phyloP scores from a whole-genome alignment of 495 filamentous ascomycete species.

The Pyronema domesticum region DNA sequence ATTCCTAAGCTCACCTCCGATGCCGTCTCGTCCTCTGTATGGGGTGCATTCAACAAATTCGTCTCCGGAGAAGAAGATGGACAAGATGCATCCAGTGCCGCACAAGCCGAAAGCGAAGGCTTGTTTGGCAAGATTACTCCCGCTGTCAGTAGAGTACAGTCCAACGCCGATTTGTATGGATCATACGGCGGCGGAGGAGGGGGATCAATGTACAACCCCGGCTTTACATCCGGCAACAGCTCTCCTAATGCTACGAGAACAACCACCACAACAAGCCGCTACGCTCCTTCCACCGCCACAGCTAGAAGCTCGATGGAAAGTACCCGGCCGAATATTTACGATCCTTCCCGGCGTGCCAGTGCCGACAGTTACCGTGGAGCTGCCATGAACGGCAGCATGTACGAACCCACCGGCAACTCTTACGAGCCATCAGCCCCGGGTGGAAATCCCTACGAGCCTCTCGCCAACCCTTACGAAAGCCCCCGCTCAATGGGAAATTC shows the following conservation, averaged over 20 bases:
- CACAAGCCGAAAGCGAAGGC: slow-evolving; percentile 39
- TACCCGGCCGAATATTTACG: not conserved
- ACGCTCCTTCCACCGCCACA: slow-evolving; percentile 3
- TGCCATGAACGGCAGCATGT: slow-evolving; percentile 6
- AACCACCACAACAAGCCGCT: not conserved
- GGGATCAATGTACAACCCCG: not conserved
- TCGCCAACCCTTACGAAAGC: slow-evolving; percentile 10
- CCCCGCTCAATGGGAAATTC: slow-evolving; percentile 1
- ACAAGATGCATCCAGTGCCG: slow-evolving; percentile 34
- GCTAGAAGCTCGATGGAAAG: slow-evolving; percentile 9
- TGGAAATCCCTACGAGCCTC: slow-evolving; percentile 5
- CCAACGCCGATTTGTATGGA: slow-evolving; percentile 58
- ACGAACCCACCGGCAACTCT: slow-evolving; percentile 10
- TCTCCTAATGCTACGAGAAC: slow-evolving; percentile 8
- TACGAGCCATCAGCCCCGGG: slow-evolving; percentile 5
- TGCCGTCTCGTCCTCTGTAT: slow-evolving; percentile 73
- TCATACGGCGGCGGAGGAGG: slow-evolving; percentile 6
- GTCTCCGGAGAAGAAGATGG: slow-evolving; percentile 77
- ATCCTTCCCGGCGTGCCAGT: slow-evolving; percentile 11
- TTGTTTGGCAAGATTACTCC: slow-evolving; percentile 71
- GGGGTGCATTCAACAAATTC: slow-evolving; percentile 83
- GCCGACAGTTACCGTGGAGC: slow-evolving; percentile 2
- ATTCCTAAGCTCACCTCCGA: slow-evolving; percentile 89
- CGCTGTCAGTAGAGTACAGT: slow-evolving; percentile 63
- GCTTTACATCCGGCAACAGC: slow-evolving; percentile 2